Percentiles rank a stretch among this genome's conserved stretches.
phyloP scores from a whole-genome alignment of 805 yeast genomes.

The Ogataea ganodermae region DNA sequence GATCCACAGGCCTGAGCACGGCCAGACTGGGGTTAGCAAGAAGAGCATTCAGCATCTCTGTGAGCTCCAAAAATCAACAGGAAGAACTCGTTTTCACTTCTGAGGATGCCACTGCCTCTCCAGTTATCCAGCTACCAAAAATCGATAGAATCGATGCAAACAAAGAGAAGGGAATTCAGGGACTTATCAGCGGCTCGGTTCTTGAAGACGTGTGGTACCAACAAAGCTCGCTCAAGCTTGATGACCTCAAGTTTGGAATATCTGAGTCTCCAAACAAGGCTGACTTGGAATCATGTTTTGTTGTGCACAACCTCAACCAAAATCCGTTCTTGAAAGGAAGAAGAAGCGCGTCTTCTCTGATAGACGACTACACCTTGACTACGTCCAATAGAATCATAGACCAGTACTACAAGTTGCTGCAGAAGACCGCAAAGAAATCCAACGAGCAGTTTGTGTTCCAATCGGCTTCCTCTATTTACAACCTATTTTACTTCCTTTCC shows the following conservation, averaged over 20 bases:
- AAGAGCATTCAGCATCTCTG: slow-evolving; percentile 7
- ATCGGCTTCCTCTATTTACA: slow-evolving; percentile 49
- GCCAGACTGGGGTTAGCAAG: not conserved
- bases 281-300: slow-evolving; percentile 30
- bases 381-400: slow-evolving; percentile 32
- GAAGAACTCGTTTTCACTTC: slow-evolving; percentile 9
- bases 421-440: slow-evolving; percentile 46
- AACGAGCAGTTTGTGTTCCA: slow-evolving; percentile 46
- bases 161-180: slow-evolving; percentile 43
- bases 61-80: slow-evolving; percentile 9
- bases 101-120: slow-evolving; percentile 9
- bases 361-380: slow-evolving; percentile 23
- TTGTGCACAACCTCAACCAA: slow-evolving; percentile 14
- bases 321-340: slow-evolving; percentile 24
- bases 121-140: slow-evolving; percentile 29
- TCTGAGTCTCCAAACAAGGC: slow-evolving; percentile 32
- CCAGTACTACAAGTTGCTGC: slow-evolving; percentile 39
- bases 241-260: slow-evolving; percentile 42
- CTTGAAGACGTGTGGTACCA: slow-evolving; percentile 53
- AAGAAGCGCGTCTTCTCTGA: slow-evolving; percentile 17
- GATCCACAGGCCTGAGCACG: not conserved
- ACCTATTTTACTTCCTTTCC: slow-evolving; percentile 50
- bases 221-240: slow-evolving; percentile 42
- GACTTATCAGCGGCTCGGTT: slow-evolving; percentile 49
- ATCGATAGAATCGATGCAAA: slow-evolving; percentile 28